A percentile compares a stretch with the other conserved stretches of the same genome.
These are phyloP conservation scores for Nakazawaea anatomiae DNA, from an alignment of 805 yeast species.

Conservation along the genomic window DNA sequence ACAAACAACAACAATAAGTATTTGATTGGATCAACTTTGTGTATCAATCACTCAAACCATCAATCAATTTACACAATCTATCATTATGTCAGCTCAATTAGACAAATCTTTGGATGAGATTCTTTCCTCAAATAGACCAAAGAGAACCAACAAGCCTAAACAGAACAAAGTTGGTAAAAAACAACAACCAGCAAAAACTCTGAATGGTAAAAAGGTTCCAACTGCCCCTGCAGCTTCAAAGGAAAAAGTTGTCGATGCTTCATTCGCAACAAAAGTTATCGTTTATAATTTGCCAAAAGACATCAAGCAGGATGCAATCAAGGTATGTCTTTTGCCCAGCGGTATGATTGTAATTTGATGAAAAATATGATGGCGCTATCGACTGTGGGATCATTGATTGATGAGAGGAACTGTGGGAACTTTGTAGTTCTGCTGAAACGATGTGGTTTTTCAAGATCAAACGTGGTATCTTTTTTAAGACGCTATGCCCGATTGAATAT, in stretches of 20 bases:
- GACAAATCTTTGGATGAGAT: constrained; percentile 95
- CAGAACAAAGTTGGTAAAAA: constrained; percentile 19
- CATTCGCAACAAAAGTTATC: constrained; percentile 73
- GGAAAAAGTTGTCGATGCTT: constrained; percentile 31
- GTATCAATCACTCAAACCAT: not conserved
- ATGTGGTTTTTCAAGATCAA: no score
- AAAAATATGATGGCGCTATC: no score
- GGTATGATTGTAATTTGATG: not conserved
- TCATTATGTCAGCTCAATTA: constrained; percentile 66
- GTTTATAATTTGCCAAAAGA: constrained; percentile 73
- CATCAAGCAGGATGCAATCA: constrained; percentile 75
- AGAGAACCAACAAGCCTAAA: constrained; percentile 17
- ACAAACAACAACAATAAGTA: not conserved
- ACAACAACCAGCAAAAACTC: constrained; percentile 23
- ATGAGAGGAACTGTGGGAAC: not conserved
- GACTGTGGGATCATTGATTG: no score
- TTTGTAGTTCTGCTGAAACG: not conserved
- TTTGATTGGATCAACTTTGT: not conserved
- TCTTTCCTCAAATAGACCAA: constrained; percentile 49
- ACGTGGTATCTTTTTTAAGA: no score
- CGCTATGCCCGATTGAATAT: no score
- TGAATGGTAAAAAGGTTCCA: constrained; percentile 19
- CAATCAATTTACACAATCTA: no score
- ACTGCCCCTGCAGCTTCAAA: constrained; percentile 17
- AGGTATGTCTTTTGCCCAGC: constrained; percentile 57